A percentile compares a stretch with the other conserved stretches of the same genome.
Evolutionary conservation across 2,329 filamentous ascomycete species (phyloP).

Genomic region (Ophiostoma quercus): DNA sequence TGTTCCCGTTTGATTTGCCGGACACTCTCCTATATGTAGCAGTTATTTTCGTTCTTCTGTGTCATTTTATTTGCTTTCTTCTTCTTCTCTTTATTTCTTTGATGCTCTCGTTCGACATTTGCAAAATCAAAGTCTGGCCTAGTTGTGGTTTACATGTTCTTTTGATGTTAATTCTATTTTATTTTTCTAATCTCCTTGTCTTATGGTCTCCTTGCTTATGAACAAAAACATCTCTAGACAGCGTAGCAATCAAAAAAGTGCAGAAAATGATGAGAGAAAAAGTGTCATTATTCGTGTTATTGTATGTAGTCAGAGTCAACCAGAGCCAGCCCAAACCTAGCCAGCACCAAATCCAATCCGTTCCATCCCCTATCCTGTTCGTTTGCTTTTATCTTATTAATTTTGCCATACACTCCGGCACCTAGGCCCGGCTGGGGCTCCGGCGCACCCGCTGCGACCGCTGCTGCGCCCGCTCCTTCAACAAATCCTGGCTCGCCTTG

Average conservation of each 20-base stretch:
- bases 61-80: slow-evolving; percentile 13
- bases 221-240: not conserved
- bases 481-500: slow-evolving; percentile 45
- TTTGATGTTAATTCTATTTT: not conserved
- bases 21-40: slow-evolving; percentile 16
- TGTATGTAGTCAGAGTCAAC: too few species aligned
- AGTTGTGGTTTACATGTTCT: not conserved
- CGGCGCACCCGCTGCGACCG: slow-evolving; percentile 24
- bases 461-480: slow-evolving; percentile 39
- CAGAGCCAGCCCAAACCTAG: not conserved
- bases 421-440: slow-evolving; percentile 28
- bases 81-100: slow-evolving; percentile 33
- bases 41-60: slow-evolving; percentile 13
- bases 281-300: slow-evolving; percentile 5
- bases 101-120: not conserved
- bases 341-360: not conserved
- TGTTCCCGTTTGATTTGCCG: not conserved
- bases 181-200: not conserved
- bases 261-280: not conserved
- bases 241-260: not conserved
- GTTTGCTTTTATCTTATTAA: not conserved
- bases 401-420: too few species aligned
- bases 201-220: not conserved
- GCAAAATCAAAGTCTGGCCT: slow-evolving; percentile 12
- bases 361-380: not conserved